Evolutionary conservation across 2,329 filamentous ascomycete genomes (phyloP), one percentile per base, ranked within the genome.

Genomic region (Penicillium sp.): DNA sequence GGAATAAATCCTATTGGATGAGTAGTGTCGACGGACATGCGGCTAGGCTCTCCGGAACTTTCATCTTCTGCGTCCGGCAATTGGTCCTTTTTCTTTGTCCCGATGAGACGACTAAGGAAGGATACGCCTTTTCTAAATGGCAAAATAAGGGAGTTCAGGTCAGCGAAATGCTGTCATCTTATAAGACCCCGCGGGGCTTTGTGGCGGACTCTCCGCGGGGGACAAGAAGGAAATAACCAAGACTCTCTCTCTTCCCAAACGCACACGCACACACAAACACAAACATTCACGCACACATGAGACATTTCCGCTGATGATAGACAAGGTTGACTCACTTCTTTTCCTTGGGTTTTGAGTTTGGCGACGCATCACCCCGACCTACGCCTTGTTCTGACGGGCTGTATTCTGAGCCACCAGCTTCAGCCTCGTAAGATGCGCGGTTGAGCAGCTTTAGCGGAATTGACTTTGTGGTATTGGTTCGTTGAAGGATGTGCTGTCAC

Each of bases 91-190:
- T 89, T 95, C 77, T 91, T 92, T 56, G 81, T 83, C 58, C 83
- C 82, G 66, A 90, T 89, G 72, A 97, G 82, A 51, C 92, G 89
- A 72, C 91, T 95, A 24, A 99, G 83, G 70, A 99, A 96, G 13
- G 92, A 96, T 16, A 89, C 85, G 24, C 90, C 88, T 77, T 96
- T 97, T 74, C 89, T 96, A 13, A 29, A 55, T 51, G 29, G 49
- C 36, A 36, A 34, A 39, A 42, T 14, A 5, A 16, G 21, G 2
- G 24, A 33, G 31, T 14, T n/a, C 29, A 14, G 18, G 54, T 61
- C 44, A 62, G 61, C 39, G 29, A 11, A 10, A 26, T 51, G 39
- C 10, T 37, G 31, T 34, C 31, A 34, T 37, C n/a, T 36, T 13
- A 29, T 44, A 37, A 24, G 46, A 10, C 9, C 33, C 33, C 33